These are phyloP conservation scores for Agaricales sp. DNA, from an alignment of 1,284 basidiomycete species.

Conservation along the genomic window DNA sequence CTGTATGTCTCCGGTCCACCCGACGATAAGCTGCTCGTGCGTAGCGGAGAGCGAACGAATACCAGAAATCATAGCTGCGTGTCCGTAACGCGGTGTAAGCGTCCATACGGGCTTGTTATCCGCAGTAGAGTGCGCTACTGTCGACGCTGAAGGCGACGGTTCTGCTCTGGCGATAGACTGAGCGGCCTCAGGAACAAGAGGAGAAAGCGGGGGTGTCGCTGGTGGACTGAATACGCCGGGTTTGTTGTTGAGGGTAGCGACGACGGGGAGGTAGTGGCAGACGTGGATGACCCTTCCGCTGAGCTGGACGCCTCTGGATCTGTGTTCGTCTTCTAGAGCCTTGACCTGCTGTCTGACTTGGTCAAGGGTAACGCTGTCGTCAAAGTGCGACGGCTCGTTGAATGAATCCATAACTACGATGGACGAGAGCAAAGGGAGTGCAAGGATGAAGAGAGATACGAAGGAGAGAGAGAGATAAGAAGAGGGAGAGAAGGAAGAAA, in stretches of 20 bases:
- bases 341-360: constrained; percentile 50
- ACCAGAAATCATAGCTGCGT: constrained; percentile 93
- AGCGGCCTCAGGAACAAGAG: constrained; percentile 17
- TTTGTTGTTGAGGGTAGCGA: constrained; percentile 40
- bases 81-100: constrained; percentile 75
- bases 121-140: constrained; percentile 10
- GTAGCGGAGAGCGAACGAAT: constrained; percentile 77
- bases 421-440: background rate
- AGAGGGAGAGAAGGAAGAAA: background rate
- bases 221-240: constrained; percentile 57
- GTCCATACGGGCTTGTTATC: constrained; percentile 45
- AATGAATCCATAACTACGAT: constrained; percentile 18
- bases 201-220: constrained; percentile 49
- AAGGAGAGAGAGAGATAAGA: background rate
- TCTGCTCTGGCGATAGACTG: constrained; percentile 1
- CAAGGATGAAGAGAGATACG: background rate
- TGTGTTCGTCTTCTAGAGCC: constrained; percentile 61
- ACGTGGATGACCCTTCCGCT: constrained; percentile 84
- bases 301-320: constrained; percentile 56
- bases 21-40: constrained; percentile 86
- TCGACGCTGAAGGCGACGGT: constrained; percentile 8
- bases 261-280: constrained; percentile 73
- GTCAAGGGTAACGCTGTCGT: constrained; percentile 31
- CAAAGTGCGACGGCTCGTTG: constrained; percentile 28
- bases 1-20: constrained; percentile 87